Evolutionary conservation across 2,329 filamentous ascomycete genomes (phyloP).

Genomic region (Aurifilum marmelostoma): DNA sequence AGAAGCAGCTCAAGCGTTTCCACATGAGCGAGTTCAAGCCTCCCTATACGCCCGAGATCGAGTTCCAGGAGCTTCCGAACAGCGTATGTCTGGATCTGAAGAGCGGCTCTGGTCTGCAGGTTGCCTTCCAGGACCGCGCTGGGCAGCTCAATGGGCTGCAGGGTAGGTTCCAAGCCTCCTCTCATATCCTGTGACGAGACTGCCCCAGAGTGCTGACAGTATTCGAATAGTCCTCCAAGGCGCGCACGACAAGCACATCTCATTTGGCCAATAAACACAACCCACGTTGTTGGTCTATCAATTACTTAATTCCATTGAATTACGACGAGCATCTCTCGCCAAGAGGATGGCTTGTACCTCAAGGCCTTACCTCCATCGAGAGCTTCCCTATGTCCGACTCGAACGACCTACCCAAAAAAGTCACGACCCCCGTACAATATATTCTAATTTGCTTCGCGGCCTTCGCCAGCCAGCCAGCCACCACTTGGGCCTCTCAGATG

Average conservation of each 20-base stretch:
- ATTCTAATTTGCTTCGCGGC: constrained; percentile 23
- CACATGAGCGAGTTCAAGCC: constrained; percentile 81
- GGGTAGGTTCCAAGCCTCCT: constrained; percentile 47
- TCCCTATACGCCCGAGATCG: constrained; percentile 84
- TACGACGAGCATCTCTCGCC: constrained; percentile 14
- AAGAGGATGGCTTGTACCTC: constrained; percentile 12
- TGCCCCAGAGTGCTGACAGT: constrained; percentile 34
- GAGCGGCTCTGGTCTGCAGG: constrained; percentile 63
- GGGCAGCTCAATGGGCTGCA: constrained; percentile 60
- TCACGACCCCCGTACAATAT: constrained; percentile 26
- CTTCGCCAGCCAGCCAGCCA: not conserved
- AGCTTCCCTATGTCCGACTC: constrained; percentile 27
- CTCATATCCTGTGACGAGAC: not conserved
- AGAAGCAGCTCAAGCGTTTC: constrained; percentile 70
- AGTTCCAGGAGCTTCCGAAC: constrained; percentile 89
- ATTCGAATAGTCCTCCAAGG: constrained; percentile 45
- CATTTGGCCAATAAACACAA: constrained; percentile 37
- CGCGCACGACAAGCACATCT: constrained; percentile 43
- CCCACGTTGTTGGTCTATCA: not conserved
- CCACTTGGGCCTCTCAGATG: not conserved
- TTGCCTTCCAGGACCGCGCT: constrained; percentile 65
- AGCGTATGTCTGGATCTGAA: constrained; percentile 69
- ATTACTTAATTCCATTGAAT: constrained; percentile 17
- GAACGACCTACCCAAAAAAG: constrained; percentile 19
- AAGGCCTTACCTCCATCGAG: constrained; percentile 20